Evolutionary conservation across 2,329 filamentous ascomycete species (phyloP).

Genomic region (Aspergillus thermomutatus): DNA sequence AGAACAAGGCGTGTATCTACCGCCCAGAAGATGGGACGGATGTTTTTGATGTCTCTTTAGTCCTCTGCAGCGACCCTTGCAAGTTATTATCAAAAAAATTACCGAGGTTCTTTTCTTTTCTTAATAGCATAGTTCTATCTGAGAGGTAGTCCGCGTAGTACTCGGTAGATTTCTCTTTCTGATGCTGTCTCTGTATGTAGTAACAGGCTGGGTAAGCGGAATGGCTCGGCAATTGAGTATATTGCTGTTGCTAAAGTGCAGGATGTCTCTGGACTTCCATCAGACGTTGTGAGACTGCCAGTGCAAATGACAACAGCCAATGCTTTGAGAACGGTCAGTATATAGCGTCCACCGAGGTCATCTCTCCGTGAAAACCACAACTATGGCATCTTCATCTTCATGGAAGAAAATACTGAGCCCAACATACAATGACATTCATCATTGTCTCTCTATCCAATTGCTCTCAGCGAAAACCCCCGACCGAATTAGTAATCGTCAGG

Average conservation of each 20-base stretch:
- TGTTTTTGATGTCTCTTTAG: conserved; percentile 40
- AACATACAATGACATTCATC: neutral
- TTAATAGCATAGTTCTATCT: conserved; percentile 12
- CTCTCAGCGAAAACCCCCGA: neutral
- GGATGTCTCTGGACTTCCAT: too few relatives aligned
- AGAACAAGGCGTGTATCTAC: conserved; percentile 34
- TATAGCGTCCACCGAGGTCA: neutral
- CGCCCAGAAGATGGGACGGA: conserved; percentile 31
- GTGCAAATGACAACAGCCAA: neutral
- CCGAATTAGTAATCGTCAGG: conserved; percentile 9
- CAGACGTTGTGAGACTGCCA: too few relatives aligned
- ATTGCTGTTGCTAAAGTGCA: too few relatives aligned
- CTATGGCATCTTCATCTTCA: neutral
- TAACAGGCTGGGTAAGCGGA: neutral
- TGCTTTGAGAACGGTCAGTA: neutral
- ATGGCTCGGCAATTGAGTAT: neutral
- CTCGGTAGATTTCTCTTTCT: too few relatives aligned
- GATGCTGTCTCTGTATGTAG: neutral
- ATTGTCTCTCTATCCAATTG: too few relatives aligned
- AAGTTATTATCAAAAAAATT: conserved; percentile 39
- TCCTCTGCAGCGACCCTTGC: conserved; percentile 39
- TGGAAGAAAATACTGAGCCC: neutral
- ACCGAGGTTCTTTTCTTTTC: conserved; percentile 30
- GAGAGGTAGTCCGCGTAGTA: conserved; percentile 1
- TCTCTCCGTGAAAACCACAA: neutral